phyloP scores from a whole-genome alignment of 331 rosid species.

The Cucumis variabilis region DNA sequence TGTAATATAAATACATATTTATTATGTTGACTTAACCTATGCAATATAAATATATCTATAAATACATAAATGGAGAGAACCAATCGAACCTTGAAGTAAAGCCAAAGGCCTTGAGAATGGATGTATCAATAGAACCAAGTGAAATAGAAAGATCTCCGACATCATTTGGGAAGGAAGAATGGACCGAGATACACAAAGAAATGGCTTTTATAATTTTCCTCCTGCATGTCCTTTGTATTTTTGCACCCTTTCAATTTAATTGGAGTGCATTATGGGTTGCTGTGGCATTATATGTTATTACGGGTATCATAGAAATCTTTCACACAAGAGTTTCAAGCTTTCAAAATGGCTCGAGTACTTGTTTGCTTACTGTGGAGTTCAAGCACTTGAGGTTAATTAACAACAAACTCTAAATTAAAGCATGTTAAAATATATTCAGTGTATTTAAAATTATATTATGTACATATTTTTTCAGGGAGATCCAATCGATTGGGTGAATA shows the following conservation, averaged over 20 bases:
- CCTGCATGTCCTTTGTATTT: neutral
- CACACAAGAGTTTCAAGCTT: neutral
- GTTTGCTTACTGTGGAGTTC: slow-evolving; percentile 43
- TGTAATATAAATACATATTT: neutral
- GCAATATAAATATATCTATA: no score
- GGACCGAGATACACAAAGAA: neutral
- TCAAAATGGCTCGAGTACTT: slow-evolving; percentile 37
- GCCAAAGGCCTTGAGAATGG: neutral
- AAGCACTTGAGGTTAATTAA: slow-evolving; percentile 38
- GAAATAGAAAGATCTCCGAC: neutral
- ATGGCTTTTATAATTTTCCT: neutral
- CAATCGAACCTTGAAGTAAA: no score
- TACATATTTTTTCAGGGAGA: neutral
- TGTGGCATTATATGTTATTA: neutral
- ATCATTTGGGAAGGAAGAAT: neutral
- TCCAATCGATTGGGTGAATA: neutral
- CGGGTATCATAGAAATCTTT: neutral
- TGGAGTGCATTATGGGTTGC: neutral
- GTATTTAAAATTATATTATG: neutral
- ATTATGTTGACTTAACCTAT: neutral
- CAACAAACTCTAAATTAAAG: no score
- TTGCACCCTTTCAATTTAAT: neutral
- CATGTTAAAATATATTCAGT: neutral
- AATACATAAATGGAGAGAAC: no score
- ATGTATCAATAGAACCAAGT: neutral